Percentiles rank a stretch among this genome's conserved stretches.
These are phyloP conservation scores for Apiospora hydei DNA, from an alignment of 2,329 filamentous ascomycete genomes.

Conservation along the genomic window DNA sequence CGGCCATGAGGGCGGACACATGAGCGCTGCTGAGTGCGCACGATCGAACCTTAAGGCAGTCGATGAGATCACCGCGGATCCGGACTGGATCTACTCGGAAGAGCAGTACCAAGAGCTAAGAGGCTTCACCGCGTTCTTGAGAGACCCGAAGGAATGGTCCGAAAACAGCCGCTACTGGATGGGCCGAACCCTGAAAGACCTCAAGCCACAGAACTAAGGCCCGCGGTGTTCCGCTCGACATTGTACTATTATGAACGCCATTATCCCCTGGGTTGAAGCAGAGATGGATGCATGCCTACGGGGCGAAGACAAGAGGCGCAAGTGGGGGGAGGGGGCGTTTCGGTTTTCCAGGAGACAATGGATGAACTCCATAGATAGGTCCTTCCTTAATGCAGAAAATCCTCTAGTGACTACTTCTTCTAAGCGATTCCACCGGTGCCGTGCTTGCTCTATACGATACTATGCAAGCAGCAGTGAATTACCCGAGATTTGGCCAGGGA, in stretches of 20 bases:
- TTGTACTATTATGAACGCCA: background rate
- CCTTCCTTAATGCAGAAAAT: background rate
- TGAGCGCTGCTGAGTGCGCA: background rate
- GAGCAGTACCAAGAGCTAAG: background rate
- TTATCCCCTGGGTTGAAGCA: background rate
- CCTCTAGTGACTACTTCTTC: background rate
- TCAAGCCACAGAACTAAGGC: background rate
- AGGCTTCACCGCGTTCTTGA: background rate
- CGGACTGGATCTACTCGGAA: background rate
- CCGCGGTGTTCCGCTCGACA: background rate
- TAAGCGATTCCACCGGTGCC: background rate
- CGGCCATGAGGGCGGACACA: background rate
- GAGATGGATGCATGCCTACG: background rate
- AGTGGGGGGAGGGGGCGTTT: background rate
- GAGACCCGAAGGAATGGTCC: constrained; percentile 1
- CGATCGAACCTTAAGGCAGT: background rate
- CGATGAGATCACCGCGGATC: background rate
- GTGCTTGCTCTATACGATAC: background rate
- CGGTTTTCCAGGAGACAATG: background rate
- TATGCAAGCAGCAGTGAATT: background rate
- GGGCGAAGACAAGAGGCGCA: background rate
- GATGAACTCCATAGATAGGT: background rate
- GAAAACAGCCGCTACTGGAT: background rate
- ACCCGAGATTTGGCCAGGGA: background rate
- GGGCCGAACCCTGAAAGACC: background rate